Evolutionary conservation across 2,329 filamentous ascomycete genomes (phyloP).

Genomic region (Cladophialophora chaetospira): DNA sequence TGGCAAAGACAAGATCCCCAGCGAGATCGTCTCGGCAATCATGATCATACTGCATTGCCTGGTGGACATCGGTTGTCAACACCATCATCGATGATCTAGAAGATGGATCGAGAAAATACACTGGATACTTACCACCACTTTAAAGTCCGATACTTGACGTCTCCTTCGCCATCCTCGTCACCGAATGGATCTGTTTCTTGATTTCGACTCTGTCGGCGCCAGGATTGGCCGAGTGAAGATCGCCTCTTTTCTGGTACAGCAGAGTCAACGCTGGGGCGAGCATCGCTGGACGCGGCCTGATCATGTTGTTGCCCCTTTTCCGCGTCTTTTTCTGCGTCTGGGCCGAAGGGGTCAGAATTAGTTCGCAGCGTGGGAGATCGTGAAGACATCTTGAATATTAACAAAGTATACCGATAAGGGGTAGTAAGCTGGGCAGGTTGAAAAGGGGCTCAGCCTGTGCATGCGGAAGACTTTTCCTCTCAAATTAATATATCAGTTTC

Average conservation of each 20-base stretch:
- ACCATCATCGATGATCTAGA: background rate
- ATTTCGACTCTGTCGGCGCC: constrained; percentile 12
- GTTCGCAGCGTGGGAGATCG: constrained; percentile 20
- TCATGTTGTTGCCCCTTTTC: background rate
- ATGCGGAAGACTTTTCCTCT: background rate
- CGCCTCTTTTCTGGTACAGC: constrained; percentile 8
- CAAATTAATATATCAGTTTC: background rate
- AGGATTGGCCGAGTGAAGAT: constrained; percentile 12
- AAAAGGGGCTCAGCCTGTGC: background rate
- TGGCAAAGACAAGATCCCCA: constrained; percentile 60
- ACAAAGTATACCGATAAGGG: background rate
- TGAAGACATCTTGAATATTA: constrained; percentile 11
- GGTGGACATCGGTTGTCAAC: background rate
- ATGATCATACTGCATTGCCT: constrained; percentile 44
- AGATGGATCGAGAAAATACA: too few relatives aligned
- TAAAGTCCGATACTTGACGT: constrained; percentile 29
- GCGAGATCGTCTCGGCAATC: constrained; percentile 61
- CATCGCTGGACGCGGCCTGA: background rate
- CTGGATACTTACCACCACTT: constrained; percentile 27
- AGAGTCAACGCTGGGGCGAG: background rate
- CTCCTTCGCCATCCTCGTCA: constrained; percentile 22
- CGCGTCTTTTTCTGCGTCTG: constrained; percentile 18
- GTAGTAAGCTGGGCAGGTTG: background rate
- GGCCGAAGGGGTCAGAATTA: constrained; percentile 16
- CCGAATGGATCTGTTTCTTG: constrained; percentile 27